Conservation (phyloP, 805 yeast genomes). For the Ogataea wickerhamii region DNA sequence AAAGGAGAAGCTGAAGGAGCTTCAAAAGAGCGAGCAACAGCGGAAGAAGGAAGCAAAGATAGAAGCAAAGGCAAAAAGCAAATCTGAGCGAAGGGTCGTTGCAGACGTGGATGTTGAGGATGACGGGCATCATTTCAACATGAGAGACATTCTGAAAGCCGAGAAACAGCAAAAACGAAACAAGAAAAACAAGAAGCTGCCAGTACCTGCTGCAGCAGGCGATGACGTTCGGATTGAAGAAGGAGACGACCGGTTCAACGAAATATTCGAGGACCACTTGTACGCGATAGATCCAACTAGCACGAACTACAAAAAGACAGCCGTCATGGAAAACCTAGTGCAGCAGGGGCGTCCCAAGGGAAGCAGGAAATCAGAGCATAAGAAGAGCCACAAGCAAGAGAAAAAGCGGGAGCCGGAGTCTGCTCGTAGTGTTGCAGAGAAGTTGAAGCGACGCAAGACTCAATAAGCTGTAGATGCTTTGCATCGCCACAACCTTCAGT, state of each 20-base stretch:
- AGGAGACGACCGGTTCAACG: constrained; percentile 80
- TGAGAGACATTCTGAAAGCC: constrained; percentile 72
- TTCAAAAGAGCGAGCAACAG: constrained; percentile 49
- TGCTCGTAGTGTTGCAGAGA: constrained; percentile 40
- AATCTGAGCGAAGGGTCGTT: constrained; percentile 24
- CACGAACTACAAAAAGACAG: constrained; percentile 85
- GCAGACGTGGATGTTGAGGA: constrained; percentile 40
- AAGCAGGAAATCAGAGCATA: constrained; percentile 22
- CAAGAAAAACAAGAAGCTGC: constrained; percentile 48
- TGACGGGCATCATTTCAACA: constrained; percentile 68
- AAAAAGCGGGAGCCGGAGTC: not conserved
- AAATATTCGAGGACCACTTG: constrained; percentile 78
- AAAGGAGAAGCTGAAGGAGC: constrained; percentile 67
- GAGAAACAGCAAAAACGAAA: constrained; percentile 61
- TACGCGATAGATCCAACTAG: constrained; percentile 92
- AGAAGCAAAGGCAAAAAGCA: constrained; percentile 23
- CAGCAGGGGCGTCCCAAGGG: constrained; percentile 59
- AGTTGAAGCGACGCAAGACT: constrained; percentile 43
- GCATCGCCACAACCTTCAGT: too few relatives aligned
- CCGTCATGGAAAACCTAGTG: constrained; percentile 80
- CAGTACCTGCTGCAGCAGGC: constrained; percentile 41
- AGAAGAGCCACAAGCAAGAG: constrained; percentile 5
- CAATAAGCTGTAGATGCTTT: constrained; percentile 1
- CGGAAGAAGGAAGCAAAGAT: constrained; percentile 44
- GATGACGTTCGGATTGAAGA: constrained; percentile 61